A percentile compares a stretch with the other conserved stretches of the same genome.
Conservation (phyloP, 768 basidiomycete species). For the Lactarius akahatsu region DNA sequence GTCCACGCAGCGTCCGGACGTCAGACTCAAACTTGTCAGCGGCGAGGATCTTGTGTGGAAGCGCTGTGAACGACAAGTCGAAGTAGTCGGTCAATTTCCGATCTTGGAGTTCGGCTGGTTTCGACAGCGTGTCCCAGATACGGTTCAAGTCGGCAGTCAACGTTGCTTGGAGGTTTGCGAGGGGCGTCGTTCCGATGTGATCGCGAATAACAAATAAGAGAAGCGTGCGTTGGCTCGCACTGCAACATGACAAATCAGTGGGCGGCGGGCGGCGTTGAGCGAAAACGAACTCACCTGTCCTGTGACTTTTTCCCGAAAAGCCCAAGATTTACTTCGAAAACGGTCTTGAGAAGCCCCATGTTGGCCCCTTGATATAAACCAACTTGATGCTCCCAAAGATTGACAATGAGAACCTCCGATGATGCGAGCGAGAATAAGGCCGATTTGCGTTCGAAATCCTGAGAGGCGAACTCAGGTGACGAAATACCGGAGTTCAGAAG, state of each 20-base stretch:
- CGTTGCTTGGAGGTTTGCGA: conserved; percentile 85
- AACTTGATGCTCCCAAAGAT: conserved; percentile 99
- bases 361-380: conserved; percentile 98
- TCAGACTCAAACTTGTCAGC: conserved; percentile 86
- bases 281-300: conserved; percentile 45
- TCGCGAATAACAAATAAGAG: conserved; percentile 99
- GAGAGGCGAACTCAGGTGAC: background rate
- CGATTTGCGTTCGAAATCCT: conserved; percentile 99
- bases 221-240: conserved; percentile 77
- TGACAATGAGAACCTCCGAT: conserved; percentile 92
- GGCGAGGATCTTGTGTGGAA: conserved; percentile 94
- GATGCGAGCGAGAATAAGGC: conserved; percentile 96
- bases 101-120: conserved; percentile 80
- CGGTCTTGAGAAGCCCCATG: conserved; percentile 98
- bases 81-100: conserved; percentile 88
- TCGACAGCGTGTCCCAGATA: conserved; percentile 91
- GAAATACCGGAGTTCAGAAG: background rate
- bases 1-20: conserved; percentile 64
- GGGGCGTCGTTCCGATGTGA: conserved; percentile 88
- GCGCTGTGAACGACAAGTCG: conserved; percentile 87
- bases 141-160: conserved; percentile 82
- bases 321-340: conserved; percentile 96
- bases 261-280: background rate
- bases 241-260: conserved; percentile 31
- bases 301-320: conserved; percentile 79